Conservation (phyloP, 176 grass and related monocot species). For the Aegilops longissima region DNA sequence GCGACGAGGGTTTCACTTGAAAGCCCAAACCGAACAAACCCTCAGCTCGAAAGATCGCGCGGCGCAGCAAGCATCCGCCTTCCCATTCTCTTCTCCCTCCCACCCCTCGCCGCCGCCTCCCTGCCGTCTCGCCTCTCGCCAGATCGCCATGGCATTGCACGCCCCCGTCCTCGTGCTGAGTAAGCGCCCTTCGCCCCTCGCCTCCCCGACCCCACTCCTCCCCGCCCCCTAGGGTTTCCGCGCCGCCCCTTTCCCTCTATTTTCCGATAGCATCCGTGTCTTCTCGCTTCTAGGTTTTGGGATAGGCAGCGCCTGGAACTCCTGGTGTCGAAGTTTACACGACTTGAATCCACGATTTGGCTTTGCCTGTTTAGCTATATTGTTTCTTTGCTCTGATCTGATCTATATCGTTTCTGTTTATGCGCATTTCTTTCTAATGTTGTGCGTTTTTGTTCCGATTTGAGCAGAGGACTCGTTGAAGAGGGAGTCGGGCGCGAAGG, state of each 20-base stretch:
- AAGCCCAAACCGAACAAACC: conserved; percentile 21
- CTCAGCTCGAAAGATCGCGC: conserved; percentile 32
- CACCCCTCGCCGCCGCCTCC: neutral
- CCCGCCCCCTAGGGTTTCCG: neutral
- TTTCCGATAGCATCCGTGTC: too few relatives aligned
- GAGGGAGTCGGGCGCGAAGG: conserved; percentile 83
- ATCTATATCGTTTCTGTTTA: neutral
- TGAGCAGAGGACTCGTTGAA: conserved; percentile 91
- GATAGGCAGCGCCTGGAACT: neutral
- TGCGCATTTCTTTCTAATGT: conserved; percentile 5
- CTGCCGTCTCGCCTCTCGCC: neutral
- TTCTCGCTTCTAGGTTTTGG: conserved; percentile 12
- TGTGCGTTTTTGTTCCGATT: conserved; percentile 4
- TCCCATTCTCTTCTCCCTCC: neutral
- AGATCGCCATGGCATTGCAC: conserved; percentile 56
- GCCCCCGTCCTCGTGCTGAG: conserved; percentile 89
- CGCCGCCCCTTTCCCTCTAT: neutral
- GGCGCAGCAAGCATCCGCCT: conserved; percentile 21
- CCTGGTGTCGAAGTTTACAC: neutral
- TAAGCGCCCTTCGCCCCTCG: conserved; percentile 34
- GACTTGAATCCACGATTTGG: neutral
- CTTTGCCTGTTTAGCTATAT: neutral
- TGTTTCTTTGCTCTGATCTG: conserved; percentile 21
- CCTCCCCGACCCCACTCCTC: too few relatives aligned
- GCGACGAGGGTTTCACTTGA: conserved; percentile 28